Conservation (phyloP, 1,284 basidiomycete genomes). For the Malassezia arunalokei region DNA sequence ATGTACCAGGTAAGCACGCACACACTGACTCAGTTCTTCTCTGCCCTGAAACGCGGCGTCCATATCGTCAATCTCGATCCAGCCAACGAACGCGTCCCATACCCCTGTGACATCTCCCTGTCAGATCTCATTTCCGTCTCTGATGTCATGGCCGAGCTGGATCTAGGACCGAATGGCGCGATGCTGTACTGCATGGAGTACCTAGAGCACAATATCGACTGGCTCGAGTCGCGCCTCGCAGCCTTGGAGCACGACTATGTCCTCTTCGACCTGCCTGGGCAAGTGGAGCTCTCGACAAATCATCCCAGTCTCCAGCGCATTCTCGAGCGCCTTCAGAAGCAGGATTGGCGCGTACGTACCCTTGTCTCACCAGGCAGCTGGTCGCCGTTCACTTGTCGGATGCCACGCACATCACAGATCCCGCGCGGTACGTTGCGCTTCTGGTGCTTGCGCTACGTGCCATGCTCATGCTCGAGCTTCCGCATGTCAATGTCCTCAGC, state of each 20-base stretch:
- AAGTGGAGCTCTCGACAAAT: slow-evolving; percentile 93
- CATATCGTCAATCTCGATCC: slow-evolving; percentile 90
- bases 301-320: slow-evolving; percentile 54
- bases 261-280: slow-evolving; percentile 89
- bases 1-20: slow-evolving; percentile 15
- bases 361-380: slow-evolving; percentile 52
- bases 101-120: slow-evolving; percentile 79
- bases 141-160: slow-evolving; percentile 73
- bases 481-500: slow-evolving; percentile 90
- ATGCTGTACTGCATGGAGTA: slow-evolving; percentile 98
- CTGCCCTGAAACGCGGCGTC: slow-evolving; percentile 70
- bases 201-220: slow-evolving; percentile 85
- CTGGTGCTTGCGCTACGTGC: slow-evolving; percentile 80
- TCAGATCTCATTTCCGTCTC: slow-evolving; percentile 73
- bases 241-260: slow-evolving; percentile 54
- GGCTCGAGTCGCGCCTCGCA: slow-evolving; percentile 62
- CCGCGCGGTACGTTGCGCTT: slow-evolving; percentile 85
- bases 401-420: slow-evolving; percentile 90
- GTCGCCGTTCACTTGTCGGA: slow-evolving; percentile 91
- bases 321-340: slow-evolving; percentile 65
- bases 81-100: slow-evolving; percentile 77
- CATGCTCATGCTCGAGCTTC: slow-evolving; percentile 95
- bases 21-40: slow-evolving; percentile 55
- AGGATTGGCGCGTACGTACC: slow-evolving; percentile 48
- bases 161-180: slow-evolving; percentile 86